Percentiles rank a stretch among this genome's conserved stretches.
phyloP scores from a whole-genome alignment of 202 grass and related monocot genomes.

The Dendrocalamus latiflorus region DNA sequence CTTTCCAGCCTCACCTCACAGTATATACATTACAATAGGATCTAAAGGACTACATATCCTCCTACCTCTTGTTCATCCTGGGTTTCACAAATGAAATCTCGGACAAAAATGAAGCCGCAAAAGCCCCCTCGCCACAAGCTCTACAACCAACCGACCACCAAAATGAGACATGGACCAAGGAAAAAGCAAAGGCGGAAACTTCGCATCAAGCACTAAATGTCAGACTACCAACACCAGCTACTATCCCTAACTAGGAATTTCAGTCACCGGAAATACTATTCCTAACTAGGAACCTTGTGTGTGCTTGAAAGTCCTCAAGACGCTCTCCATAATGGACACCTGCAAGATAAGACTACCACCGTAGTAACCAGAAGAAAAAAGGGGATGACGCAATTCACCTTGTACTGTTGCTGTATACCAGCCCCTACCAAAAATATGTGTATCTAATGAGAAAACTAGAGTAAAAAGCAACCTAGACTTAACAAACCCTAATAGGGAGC shows the following conservation, averaged over 20 bases:
- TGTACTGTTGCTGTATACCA: conserved; percentile 37
- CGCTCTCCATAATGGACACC: conserved; percentile 30
- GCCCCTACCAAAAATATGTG: conserved; percentile 54
- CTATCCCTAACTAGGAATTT: conserved; percentile 46
- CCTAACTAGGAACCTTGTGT: conserved; percentile 32
- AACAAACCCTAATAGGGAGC: conserved; percentile 23
- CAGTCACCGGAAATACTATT: conserved; percentile 23
- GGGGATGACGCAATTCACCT: conserved; percentile 36
- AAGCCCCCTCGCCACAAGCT: conserved; percentile 26
- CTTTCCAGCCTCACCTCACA: conserved; percentile 35
- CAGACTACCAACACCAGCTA: conserved; percentile 39
- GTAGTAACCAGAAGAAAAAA: conserved; percentile 46
- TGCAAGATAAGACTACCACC: conserved; percentile 37
- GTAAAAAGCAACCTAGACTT: conserved; percentile 26
- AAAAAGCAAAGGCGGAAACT: conserved; percentile 11
- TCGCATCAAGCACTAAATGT: conserved; percentile 28
- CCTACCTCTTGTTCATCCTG: conserved; percentile 5
- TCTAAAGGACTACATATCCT: conserved; percentile 20
- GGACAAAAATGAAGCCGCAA: conserved; percentile 41
- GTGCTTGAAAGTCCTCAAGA: conserved; percentile 40
- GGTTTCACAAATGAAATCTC: conserved; percentile 37
- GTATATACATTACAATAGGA: conserved; percentile 43
- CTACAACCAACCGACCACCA: conserved; percentile 30
- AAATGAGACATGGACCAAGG: conserved; percentile 25
- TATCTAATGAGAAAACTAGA: conserved; percentile 28